Evolutionary conservation across 2,329 filamentous ascomycete genomes (phyloP), one percentile per base, ranked within the genome.

Genomic region (Aspergillus uvarum): DNA sequence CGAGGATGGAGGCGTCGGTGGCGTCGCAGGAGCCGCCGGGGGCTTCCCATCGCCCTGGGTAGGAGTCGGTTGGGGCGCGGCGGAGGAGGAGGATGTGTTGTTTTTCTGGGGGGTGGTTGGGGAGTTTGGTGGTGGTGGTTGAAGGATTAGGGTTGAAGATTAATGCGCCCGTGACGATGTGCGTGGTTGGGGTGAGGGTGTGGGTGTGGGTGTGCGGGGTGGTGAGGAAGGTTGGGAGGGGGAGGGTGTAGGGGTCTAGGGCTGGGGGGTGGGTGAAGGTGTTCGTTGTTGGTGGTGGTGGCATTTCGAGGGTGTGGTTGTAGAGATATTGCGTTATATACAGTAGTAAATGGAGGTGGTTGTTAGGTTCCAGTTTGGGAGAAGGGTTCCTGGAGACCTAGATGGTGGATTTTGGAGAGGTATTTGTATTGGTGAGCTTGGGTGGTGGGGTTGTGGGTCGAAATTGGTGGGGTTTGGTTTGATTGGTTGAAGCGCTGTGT

Each of bases 21-120:
- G 56, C 51, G 38, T 84, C 82, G 32, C 75, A 74, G 12, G 77
- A 77, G 3, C 82, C 82, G 6, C 82, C 82, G 3, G 82, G 82
- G 2, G 81, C 72, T 63, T 85, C 82, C 82, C 82, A 81, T 58
- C 66, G 69, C 10, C 71, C 69, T 0, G 75, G 73, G 59, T 71
- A 74, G 1, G 70, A 68, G 62, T 81, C 78, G 16, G 66, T 66
- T 2, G 65, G 50, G 21, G 78, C 68, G 56, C 79, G 77, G 51
- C 79, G 79, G 14, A 81, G 67, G 16, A 81, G 70, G 38, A 44
- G 38, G n/a, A 44, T 29, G 26, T 8, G 26, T 7, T 29, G 26
- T 29, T 29, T 10, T 42, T 42, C 16, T 2, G 38, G 16, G 14
- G 14, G 14, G 4, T 42, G 38, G 26, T 26, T 26, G 26, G 26